Percentiles rank a stretch among this genome's conserved stretches.
Evolutionary conservation across 345 rosid genomes (phyloP).

Genomic region (Rhodamnia rubescens): DNA sequence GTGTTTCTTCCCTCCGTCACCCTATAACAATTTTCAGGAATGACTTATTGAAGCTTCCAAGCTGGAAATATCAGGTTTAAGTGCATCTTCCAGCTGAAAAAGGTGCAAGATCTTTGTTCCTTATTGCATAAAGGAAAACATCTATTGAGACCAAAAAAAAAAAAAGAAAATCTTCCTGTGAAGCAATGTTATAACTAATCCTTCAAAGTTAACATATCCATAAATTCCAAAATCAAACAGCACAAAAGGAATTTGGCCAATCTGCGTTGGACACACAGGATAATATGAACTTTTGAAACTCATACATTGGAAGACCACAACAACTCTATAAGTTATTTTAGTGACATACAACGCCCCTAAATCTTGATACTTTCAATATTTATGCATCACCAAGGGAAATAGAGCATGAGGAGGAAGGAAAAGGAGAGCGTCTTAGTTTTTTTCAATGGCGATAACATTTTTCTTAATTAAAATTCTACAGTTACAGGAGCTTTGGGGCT

Average conservation of each 20-base stretch:
- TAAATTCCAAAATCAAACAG: neutral
- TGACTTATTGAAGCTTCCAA: neutral
- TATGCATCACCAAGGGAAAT: neutral
- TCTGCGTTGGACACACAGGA: neutral
- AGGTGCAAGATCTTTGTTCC: neutral
- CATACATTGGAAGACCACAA: neutral
- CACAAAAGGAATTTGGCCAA: neutral
- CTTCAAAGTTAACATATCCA: neutral
- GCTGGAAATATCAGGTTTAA: neutral
- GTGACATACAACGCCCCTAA: neutral
- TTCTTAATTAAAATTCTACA: neutral
- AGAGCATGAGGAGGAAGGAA: neutral
- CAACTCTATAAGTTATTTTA: neutral
- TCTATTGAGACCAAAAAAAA: too few species aligned
- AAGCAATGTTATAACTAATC: neutral
- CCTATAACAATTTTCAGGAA: slow-evolving; percentile 30
- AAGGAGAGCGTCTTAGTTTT: neutral
- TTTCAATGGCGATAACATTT: neutral
- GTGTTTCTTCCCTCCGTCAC: slow-evolving; percentile 44
- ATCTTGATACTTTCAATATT: neutral
- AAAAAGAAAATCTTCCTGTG: neutral
- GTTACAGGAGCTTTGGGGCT: neutral
- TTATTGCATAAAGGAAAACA: neutral
- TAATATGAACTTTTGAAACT: neutral
- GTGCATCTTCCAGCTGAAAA: neutral